Evolutionary conservation across 495 filamentous ascomycete species (phyloP).

Genomic region (Hypoxylon cercidicola): DNA sequence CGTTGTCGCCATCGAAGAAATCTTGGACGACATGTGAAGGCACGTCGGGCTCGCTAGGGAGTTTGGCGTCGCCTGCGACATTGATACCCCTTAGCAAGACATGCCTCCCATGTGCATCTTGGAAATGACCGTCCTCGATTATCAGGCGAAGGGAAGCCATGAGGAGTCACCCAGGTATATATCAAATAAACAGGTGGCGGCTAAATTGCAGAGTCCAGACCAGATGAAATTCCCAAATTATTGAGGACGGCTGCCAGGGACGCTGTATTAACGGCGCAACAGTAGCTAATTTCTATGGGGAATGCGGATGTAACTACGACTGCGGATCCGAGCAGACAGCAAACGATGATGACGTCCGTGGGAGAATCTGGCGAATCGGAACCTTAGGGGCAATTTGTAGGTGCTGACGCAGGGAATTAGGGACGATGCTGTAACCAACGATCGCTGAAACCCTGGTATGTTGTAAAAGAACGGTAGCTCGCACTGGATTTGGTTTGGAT

Average conservation of each 20-base stretch:
- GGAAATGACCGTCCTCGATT: conserved; percentile 85
- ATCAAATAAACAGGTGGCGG: neutral
- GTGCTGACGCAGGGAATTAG: neutral
- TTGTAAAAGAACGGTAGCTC: too few relatives aligned
- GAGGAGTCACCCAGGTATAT: conserved; percentile 3
- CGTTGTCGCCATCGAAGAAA: conserved; percentile 93
- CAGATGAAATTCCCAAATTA: conserved; percentile 11
- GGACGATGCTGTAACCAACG: too few relatives aligned
- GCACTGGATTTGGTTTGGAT: too few relatives aligned
- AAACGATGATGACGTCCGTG: conserved; percentile 33
- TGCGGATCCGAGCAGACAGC: conserved; percentile 7
- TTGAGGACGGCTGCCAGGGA: conserved; percentile 9
- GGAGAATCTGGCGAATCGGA: conserved; percentile 21
- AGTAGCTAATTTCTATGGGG: conserved; percentile 13
- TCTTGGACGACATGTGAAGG: conserved; percentile 80
- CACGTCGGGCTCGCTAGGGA: conserved; percentile 77
- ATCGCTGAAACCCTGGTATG: too few relatives aligned
- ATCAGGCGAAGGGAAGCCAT: conserved; percentile 68
- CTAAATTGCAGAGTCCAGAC: conserved; percentile 5
- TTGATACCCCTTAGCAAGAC: conserved; percentile 72
- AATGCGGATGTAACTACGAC: conserved; percentile 17
- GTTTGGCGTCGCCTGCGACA: conserved; percentile 71
- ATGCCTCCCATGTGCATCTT: conserved; percentile 66
- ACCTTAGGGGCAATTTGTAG: neutral
- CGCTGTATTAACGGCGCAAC: neutral